phyloP scores from a whole-genome alignment of 2,329 filamentous ascomycete species.

The Claviceps africana region DNA sequence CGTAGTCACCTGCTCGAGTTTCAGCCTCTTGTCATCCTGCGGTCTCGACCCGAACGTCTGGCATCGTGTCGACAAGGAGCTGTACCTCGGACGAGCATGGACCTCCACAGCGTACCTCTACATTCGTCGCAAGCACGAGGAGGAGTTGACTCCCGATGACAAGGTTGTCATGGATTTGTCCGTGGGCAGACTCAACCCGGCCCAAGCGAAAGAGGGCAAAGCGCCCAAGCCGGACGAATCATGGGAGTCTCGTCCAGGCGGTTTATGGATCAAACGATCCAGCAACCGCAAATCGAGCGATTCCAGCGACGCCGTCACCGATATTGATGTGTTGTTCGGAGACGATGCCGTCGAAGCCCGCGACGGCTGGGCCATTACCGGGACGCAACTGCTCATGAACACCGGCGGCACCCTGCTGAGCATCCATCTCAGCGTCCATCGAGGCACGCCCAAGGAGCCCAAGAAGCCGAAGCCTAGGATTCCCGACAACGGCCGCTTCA shows the following conservation, averaged over 20 bases:
- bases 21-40: conserved; percentile 65
- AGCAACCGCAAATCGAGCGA: conserved; percentile 61
- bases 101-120: conserved; percentile 67
- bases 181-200: conserved; percentile 60
- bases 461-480: conserved; percentile 65
- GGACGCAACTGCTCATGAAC: conserved; percentile 59
- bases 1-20: conserved; percentile 57
- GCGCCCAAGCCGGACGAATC: conserved; percentile 31
- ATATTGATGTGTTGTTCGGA: conserved; percentile 76
- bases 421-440: conserved; percentile 63
- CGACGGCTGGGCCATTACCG: conserved; percentile 67
- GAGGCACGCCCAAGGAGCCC: conserved; percentile 50
- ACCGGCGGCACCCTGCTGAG: conserved; percentile 46
- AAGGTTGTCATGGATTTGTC: conserved; percentile 68
- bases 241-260: conserved; percentile 67
- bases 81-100: conserved; percentile 65
- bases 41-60: conserved; percentile 57
- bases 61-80: conserved; percentile 79
- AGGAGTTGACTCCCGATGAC: conserved; percentile 61
- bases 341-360: conserved; percentile 84
- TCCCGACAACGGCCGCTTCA: conserved; percentile 81
- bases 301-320: conserved; percentile 60
- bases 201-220: conserved; percentile 1
- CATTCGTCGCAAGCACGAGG: conserved; percentile 71
- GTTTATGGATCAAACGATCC: conserved; percentile 71